Base-by-base conservation (phyloP, 2,329 filamentous ascomycete species). In the Seiridium unicorne region DNA sequence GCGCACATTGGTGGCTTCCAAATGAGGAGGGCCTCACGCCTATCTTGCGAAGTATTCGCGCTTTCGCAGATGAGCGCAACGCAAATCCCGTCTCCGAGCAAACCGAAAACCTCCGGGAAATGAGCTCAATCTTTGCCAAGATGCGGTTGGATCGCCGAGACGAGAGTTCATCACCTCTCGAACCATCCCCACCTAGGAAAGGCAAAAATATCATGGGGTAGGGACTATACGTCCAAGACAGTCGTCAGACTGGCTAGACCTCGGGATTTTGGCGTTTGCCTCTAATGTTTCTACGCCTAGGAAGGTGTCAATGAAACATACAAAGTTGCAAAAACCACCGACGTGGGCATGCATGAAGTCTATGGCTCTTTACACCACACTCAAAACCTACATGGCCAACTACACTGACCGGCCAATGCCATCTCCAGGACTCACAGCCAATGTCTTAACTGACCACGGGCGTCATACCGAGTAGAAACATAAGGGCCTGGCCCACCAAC, bases 1-100 rank as follows among this genome's bases (percentile, higher is more conserved):
- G 93, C 57, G 85, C 85, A 49, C 82, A 89, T 60, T 97, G 93
- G 92, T 99, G 95, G 95, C 83, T 97, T 3, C 91, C 93, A 2
- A 84, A 95, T 72, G 86, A 92, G 63, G 90, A 94, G 76, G 87
- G 85, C 1, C 90, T 90, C 68, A 89, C 85, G 9, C 84, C 85
- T 0, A 85, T 96, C 47, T 81, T 97, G 58, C 88, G 88, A 56
- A 89, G 85, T 58, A 88, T 97, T 62, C 89, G 93, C 26, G 84
- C 86, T 47, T 93, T 97, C 74, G 91, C 93, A 35, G 88, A 91
- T 66, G 91, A 95, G 64, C 85, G 92, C 53, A 90, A 86, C 61
- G 78, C 84, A 6, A 85, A 80, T 26, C 84, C 84, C 0, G 78
- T 81, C n/a, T 81, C 82, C 18, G 76, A 81, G 2, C 82, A 85